Base-by-base conservation (phyloP, 768 basidiomycete genomes). In the Mycena vitilis region DNA sequence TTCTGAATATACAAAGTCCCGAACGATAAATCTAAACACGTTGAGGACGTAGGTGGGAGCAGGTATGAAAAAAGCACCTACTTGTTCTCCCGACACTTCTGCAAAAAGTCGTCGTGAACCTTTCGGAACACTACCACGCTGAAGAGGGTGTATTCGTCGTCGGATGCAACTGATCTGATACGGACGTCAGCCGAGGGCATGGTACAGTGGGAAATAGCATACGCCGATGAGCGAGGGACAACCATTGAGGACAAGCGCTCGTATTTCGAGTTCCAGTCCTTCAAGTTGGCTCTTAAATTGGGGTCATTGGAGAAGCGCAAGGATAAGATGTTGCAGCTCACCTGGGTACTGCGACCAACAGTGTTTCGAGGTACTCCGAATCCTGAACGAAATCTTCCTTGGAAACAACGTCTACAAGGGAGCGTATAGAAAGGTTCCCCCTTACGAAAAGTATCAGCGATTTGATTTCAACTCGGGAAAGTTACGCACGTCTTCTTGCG, bases 81-180 rank as follows among this genome's bases (percentile, higher is more conserved):
- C 95, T 97, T 99, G 79, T 95, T 91, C 78, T 99, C 98, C 67
- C 98, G 85, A 76, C 95, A 97, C 77, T 94, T 96, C 81, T 98
- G 96, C 4, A 90, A 80, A 77, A 97, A 98, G 65, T 96, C 93
- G 72, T 99, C 98, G 75, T 94, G 92, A 44, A 95, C 89, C 73
- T 93, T 90, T 75, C 89, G 89, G 87, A 99, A 99, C 42, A 98
- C 82, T 45, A 96, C 93, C 6, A 95, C 95, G 15, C 87, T 84
- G 74, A 92, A 95, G 18, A 99, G 85, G 30, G 87, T 85, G 78
- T 91, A 99, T 73, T 99, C 98, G 63, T 95, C 92, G 76, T 99
- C 98, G 34, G 91, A 87, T 5, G 90, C 85, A 58, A 98, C 86
- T 68, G 86, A 79, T 60, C 95, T 97, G 54, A 40, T 59, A 63